A percentile compares a stretch with the other conserved stretches of the same genome.
Conservation (phyloP, 192 early-diverging fungal genomes). For the Thamnidium elegans region DNA sequence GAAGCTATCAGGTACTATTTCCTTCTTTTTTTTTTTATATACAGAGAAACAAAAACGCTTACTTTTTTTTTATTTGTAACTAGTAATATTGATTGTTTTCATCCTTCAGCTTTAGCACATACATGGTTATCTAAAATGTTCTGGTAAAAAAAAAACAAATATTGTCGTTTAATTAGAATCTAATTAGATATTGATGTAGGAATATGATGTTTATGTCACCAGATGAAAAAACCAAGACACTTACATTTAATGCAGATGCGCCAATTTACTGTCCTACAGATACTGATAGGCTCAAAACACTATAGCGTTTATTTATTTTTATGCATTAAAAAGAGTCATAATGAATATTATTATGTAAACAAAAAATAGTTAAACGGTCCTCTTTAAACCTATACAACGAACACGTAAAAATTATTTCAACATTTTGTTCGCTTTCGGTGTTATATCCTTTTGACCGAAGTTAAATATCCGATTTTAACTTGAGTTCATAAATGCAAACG, state of each 20-base stretch:
- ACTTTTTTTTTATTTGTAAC: not conserved
- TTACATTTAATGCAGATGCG: conserved; percentile 12
- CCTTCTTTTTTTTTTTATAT: too few relatives aligned
- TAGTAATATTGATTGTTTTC: conserved; percentile 59
- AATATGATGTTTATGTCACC: conserved; percentile 11
- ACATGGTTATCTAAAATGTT: conserved; percentile 31
- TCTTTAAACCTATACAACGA: too few relatives aligned
- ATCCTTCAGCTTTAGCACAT: conserved; percentile 42
- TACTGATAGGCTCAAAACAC: conserved; percentile 9
- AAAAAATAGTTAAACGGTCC: too few relatives aligned
- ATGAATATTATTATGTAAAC: too few relatives aligned
- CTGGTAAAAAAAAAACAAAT: conserved; percentile 13
- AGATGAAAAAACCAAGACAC: not conserved
- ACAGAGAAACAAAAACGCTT: too few relatives aligned
- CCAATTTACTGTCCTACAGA: conserved; percentile 27
- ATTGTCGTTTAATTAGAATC: too few relatives aligned
- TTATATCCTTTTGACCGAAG: too few relatives aligned
- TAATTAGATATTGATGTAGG: not conserved
- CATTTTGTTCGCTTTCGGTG: too few relatives aligned
- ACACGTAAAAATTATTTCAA: too few relatives aligned
- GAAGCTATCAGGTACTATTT: conserved; percentile 33
- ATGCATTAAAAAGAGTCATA: not conserved
- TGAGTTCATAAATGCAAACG: too few relatives aligned
- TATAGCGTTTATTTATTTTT: too few relatives aligned
- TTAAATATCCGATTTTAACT: too few relatives aligned